Evolutionary conservation across 2,329 filamentous ascomycete genomes (phyloP), one percentile per base, ranked within the genome.

Genomic region (Graphiopsis chlorocephala): DNA sequence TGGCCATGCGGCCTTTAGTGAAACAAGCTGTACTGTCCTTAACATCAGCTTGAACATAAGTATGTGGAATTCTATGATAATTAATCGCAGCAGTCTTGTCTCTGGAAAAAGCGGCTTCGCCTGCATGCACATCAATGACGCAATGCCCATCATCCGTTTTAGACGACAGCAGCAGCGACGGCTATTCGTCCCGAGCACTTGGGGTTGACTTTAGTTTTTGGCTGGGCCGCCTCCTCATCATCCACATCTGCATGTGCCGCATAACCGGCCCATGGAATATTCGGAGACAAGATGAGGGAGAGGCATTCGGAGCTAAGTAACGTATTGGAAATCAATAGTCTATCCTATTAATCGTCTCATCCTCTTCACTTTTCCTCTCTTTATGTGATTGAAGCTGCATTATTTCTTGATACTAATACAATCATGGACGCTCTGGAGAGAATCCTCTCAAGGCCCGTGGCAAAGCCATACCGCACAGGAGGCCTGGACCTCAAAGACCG

Each of bases 381-480:
- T 5, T n/a, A 42, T 42, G 35, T 42, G 17, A n/a, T 10, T 42
- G 35, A 14, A 42, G 17, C 35, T 6, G 17, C 6, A 20, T 42
- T 42, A 10, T 10, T 20, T n/a, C 15, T 10, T 17, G 7, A 20
- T 7, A 33, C 11, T 10, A n/a, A 42, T 17, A 42, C n/a, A 42
- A n/a, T 10, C 45, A 83, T 83, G 80, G 72, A 77, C 20, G 59
- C 65, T 23, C 71, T 84, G 25, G 75, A 77, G 64, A 78, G 82
- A 20, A 74, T 84, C 10, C 72, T 85, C 2, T 85, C 83, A n/a
- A 75, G 77, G 50, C 79, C 82, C n/a, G 77, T 78, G 58, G 83
- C 82, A 65, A 85, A 85, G 69, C 83, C 83, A 6, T 85, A 84
- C 69, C 76, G 81, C 33, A 80, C 79, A n/a, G 65, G 69, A 38